phyloP scores from a whole-genome alignment of 2,329 filamentous ascomycete species.

The Penicillium psychrosexuale region DNA sequence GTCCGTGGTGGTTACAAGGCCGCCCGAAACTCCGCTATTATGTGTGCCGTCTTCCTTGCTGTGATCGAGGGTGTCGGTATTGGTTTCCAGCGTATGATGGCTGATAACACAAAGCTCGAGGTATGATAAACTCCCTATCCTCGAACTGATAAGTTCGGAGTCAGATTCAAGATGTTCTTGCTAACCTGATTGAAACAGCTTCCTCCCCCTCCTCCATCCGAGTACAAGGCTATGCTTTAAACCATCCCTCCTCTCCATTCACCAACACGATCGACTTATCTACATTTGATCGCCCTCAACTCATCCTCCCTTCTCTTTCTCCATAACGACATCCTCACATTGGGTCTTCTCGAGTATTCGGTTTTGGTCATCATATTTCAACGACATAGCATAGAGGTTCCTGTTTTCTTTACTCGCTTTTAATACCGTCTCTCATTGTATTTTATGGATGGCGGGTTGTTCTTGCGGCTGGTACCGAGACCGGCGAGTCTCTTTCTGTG shows the following conservation, averaged over 20 bases:
- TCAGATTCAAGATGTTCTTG: not conserved
- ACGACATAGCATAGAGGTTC: constrained; percentile 38
- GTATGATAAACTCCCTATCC: not conserved
- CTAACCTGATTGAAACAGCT: constrained; percentile 19
- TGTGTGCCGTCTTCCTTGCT: constrained; percentile 87
- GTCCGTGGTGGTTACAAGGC: constrained; percentile 89
- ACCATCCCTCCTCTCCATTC: constrained; percentile 1
- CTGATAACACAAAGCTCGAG: constrained; percentile 80
- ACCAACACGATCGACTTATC: not conserved
- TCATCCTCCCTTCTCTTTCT: constrained; percentile 18
- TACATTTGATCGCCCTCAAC: constrained; percentile 12
- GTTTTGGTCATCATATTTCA: constrained; percentile 33
- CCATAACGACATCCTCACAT: constrained; percentile 24
- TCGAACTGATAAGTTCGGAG: not conserved
- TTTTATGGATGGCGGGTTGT: constrained; percentile 27
- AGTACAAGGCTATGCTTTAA: constrained; percentile 39
- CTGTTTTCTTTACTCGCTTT: constrained; percentile 21
- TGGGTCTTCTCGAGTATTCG: constrained; percentile 40
- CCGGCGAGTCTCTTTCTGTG: not conserved
- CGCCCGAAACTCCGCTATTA: constrained; percentile 91
- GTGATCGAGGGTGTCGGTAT: constrained; percentile 98
- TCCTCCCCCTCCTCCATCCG: constrained; percentile 36
- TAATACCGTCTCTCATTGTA: constrained; percentile 27
- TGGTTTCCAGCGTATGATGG: constrained; percentile 91
- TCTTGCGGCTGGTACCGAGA: constrained; percentile 17